A percentile compares a stretch with the other conserved stretches of the same genome.
These are phyloP conservation scores for Collariella sp. DNA, from an alignment of 495 filamentous ascomycete genomes.

Conservation along the genomic window DNA sequence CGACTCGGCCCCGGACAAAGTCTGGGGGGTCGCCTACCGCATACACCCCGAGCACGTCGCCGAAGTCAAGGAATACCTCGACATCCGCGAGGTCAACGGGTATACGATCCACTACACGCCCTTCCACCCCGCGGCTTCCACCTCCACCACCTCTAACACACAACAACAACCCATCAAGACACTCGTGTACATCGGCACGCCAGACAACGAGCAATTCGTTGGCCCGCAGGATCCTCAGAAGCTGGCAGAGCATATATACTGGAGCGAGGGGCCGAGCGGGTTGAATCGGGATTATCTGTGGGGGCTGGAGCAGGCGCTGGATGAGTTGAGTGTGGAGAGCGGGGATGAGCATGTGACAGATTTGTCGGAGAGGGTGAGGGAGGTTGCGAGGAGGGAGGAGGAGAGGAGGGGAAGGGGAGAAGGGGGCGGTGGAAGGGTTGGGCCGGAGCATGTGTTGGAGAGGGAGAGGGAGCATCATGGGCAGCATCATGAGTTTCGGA, in stretches of 20 bases:
- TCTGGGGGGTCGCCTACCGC: constrained; percentile 92
- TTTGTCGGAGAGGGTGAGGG: constrained; percentile 48
- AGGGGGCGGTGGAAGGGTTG: constrained; percentile 4
- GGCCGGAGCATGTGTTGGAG: constrained; percentile 5
- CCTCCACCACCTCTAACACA: constrained; percentile 1
- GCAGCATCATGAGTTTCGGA: constrained; percentile 36
- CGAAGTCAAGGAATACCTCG: constrained; percentile 79
- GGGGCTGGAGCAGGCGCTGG: constrained; percentile 66
- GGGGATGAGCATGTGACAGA: constrained; percentile 76
- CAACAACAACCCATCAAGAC: constrained; percentile 33
- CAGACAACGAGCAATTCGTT: constrained; percentile 87
- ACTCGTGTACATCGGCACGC: constrained; percentile 91
- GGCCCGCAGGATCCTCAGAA: constrained; percentile 70
- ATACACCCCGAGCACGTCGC: constrained; percentile 63
- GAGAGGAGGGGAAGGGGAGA: constrained; percentile 8
- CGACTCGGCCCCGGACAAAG: constrained; percentile 49
- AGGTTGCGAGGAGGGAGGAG: constrained; percentile 26
- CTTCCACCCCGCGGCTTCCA: constrained; percentile 52
- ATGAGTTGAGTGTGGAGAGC: constrained; percentile 64
- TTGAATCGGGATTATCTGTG: constrained; percentile 88
- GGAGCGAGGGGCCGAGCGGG: constrained; percentile 73
- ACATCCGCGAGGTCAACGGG: constrained; percentile 94
- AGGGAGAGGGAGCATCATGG: constrained; percentile 11
- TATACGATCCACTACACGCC: constrained; percentile 84
- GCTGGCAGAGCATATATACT: constrained; percentile 77